A percentile compares a stretch with the other conserved stretches of the same genome.
Conservation (phyloP, 163 green algal genomes). For the Picocystis sp. region DNA sequence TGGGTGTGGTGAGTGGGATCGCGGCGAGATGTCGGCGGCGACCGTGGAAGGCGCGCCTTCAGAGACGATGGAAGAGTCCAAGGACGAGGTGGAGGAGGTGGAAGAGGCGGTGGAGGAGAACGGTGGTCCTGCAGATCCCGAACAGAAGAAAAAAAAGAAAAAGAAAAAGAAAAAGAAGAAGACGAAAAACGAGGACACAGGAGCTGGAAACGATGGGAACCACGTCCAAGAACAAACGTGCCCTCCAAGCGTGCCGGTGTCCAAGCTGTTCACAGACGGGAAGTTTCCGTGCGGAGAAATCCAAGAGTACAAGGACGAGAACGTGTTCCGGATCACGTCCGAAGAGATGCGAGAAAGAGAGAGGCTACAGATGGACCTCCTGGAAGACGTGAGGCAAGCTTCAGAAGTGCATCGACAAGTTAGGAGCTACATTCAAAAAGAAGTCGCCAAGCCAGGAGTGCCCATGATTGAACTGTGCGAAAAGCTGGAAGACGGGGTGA, state of each 20-base stretch:
- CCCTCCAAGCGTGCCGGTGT: conserved; percentile 71
- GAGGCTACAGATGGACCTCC: conserved; percentile 39
- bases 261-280: conserved; percentile 60
- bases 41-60: too few relatives aligned
- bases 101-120: too few relatives aligned
- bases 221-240: conserved; percentile 54
- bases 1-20: too few relatives aligned
- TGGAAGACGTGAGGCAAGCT: conserved; percentile 43
- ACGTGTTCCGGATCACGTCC: conserved; percentile 76
- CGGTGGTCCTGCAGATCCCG: too few relatives aligned
- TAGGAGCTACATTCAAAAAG: conserved; percentile 60
- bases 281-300: conserved; percentile 74
- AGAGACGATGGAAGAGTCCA: too few relatives aligned
- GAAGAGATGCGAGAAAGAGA: conserved; percentile 81
- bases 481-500: conserved; percentile 70
- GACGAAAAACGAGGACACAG: conserved; percentile 22
- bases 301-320: conserved; percentile 71
- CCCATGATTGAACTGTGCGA: conserved; percentile 80
- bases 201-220: background rate
- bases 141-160: conserved; percentile 1
- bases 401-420: conserved; percentile 94
- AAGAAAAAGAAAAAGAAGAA: conserved; percentile 15
- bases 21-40: too few relatives aligned
- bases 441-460: conserved; percentile 79
- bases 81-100: too few relatives aligned